phyloP scores from a whole-genome alignment of 768 basidiomycete species.

The Termitomyces eurrhizus region DNA sequence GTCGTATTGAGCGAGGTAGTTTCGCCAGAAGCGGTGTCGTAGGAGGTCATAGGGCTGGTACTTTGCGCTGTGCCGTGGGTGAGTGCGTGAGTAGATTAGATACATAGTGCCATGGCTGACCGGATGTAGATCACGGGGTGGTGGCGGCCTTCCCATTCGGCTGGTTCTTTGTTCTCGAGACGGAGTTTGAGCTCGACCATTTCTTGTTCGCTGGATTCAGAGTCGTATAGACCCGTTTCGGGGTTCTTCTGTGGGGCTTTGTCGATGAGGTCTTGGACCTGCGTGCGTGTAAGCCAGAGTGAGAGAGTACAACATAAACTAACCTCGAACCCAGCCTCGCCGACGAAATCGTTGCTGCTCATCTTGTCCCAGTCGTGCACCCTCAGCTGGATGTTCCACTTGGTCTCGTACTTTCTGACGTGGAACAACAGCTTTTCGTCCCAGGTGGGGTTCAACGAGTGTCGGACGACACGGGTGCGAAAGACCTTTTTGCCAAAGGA shows the following conservation, averaged over 20 bases:
- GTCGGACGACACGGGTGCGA: constrained; percentile 83
- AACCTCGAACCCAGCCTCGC: constrained; percentile 71
- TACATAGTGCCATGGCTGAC: constrained; percentile 25
- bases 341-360: constrained; percentile 83
- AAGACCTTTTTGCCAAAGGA: constrained; percentile 98
- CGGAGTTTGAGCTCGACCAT: constrained; percentile 75
- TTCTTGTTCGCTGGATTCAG: constrained; percentile 50
- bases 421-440: constrained; percentile 96
- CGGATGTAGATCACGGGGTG: constrained; percentile 66
- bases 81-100: not conserved
- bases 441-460: constrained; percentile 82
- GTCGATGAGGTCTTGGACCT: constrained; percentile 54
- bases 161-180: constrained; percentile 36
- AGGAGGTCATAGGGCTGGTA: constrained; percentile 94
- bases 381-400: constrained; percentile 75
- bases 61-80: constrained; percentile 82
- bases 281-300: not conserved
- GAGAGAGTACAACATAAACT: not conserved
- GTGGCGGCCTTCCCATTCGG: constrained; percentile 65
- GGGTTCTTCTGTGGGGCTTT: constrained; percentile 64
- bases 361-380: constrained; percentile 98
- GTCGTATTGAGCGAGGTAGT: constrained; percentile 88
- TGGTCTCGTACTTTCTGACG: constrained; percentile 56
- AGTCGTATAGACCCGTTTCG: constrained; percentile 53
- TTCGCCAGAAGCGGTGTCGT: constrained; percentile 87